phyloP scores from a whole-genome alignment of 1,284 basidiomycete genomes.

The Chiua sp. region DNA sequence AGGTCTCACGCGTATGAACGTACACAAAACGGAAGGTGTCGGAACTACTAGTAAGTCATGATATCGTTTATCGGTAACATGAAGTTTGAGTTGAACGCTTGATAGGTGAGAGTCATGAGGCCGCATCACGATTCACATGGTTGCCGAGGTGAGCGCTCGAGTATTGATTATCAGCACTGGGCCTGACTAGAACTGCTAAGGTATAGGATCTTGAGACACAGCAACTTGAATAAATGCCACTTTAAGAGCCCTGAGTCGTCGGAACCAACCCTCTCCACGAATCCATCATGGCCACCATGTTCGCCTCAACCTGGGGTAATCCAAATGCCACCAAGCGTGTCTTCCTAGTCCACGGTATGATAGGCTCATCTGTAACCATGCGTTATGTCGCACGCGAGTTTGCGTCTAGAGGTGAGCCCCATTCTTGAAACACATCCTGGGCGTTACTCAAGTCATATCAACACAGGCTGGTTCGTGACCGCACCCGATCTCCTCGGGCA shows the following conservation, averaged over 20 bases:
- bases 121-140: too few species aligned
- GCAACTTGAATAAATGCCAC: not conserved
- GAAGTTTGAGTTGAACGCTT: too few species aligned
- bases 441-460: not conserved
- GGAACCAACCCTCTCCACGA: not conserved
- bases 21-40: too few species aligned
- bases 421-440: not conserved
- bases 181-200: too few species aligned
- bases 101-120: too few species aligned
- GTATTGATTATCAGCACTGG: not conserved
- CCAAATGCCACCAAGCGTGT: slow-evolving; percentile 19
- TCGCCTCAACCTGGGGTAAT: slow-evolving; percentile 17
- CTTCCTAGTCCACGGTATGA: slow-evolving; percentile 24
- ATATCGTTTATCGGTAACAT: too few species aligned
- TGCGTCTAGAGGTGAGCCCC: slow-evolving; percentile 16
- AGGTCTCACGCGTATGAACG: too few species aligned
- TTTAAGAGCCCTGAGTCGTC: not conserved
- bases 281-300: not conserved
- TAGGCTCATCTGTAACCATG: slow-evolving; percentile 6
- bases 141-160: not conserved
- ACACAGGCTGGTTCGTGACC: slow-evolving; percentile 20
- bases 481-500: slow-evolving; percentile 31
- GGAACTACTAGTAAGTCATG: too few species aligned
- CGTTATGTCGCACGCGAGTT: slow-evolving; percentile 14
- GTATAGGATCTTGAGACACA: not conserved